phyloP scores from a whole-genome alignment of 768 basidiomycete genomes.

The Daedaleopsis sinensis region DNA sequence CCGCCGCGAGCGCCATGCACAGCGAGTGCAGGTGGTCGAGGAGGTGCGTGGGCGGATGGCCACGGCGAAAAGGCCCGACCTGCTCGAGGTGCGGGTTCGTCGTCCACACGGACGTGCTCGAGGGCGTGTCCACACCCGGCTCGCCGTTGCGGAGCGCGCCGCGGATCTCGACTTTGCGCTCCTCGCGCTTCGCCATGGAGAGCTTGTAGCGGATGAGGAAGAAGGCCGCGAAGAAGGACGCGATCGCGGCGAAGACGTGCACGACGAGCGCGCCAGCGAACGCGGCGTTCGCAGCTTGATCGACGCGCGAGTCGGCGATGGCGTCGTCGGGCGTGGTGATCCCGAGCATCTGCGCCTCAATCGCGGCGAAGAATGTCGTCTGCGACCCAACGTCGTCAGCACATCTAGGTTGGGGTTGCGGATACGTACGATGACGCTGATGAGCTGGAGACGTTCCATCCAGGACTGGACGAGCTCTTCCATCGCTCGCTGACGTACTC shows the following conservation, averaged over 20 bases:
- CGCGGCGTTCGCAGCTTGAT: conserved; percentile 42
- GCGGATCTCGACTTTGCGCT: conserved; percentile 40
- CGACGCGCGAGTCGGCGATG: not conserved
- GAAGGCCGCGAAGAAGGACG: conserved; percentile 58
- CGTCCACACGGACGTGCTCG: conserved; percentile 32
- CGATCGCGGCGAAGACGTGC: conserved; percentile 51
- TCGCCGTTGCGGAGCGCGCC: conserved; percentile 15
- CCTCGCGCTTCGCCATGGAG: conserved; percentile 51
- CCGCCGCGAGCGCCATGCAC: conserved; percentile 47
- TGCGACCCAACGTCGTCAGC: conserved; percentile 24
- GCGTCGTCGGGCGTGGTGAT: conserved; percentile 39
- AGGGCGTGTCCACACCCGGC: not conserved
- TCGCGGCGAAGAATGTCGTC: conserved; percentile 66
- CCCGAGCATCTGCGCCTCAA: conserved; percentile 55
- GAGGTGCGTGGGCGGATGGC: conserved; percentile 45
- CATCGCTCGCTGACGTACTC: conserved; percentile 47
- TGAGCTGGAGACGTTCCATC: conserved; percentile 64
- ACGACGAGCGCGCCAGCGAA: conserved; percentile 56
- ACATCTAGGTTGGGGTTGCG: not conserved
- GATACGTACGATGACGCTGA: conserved; percentile 55
- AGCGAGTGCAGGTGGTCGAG: conserved; percentile 52
- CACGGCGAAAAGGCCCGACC: conserved; percentile 46
- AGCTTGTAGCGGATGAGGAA: conserved; percentile 57
- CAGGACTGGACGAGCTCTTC: conserved; percentile 59
- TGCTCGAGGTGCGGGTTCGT: conserved; percentile 52